Evolutionary conservation across 139 green algal species (phyloP), one percentile per base, ranked within the genome.

Genomic region (Coccomyxa sp.): DNA sequence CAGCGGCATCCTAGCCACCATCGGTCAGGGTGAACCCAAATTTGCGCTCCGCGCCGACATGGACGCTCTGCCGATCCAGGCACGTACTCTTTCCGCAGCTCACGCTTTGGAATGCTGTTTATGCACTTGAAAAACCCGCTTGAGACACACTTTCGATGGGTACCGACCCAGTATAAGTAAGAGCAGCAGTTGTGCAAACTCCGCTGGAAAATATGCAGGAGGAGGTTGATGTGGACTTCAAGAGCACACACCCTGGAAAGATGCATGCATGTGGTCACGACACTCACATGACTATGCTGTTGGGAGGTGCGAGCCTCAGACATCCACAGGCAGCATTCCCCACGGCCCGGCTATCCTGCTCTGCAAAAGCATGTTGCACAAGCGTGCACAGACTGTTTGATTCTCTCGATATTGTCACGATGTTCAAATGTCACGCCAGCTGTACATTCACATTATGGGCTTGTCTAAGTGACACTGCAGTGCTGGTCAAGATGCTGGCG

Each of bases 231-330:
- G 79, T 76, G 0, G 51, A 79, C 9, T 82, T 28, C 77, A 85
- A 79, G 85, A 85, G 81, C 81, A 83, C 79, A 25, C n/a, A 76
- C 23, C 28, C 85, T 0, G 91, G 90, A 38, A 78, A 79, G 32
- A 98, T 97, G 94, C 95, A 98, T 87, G 95, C 95, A 25, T 98
- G 96, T 82, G 95, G 94, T 4, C 96, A 98, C 82, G 95, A 98
- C 57, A 81, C 63, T 27, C 83, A 86, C 78, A 85, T 82, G 63
- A 80, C 84, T 12, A 87, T 87, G 84, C 80, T 87, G 80, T 76
- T 87, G 17, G 71, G 71, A 51, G 71, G 71, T 77, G 71, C 12
- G 27, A 51, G 7, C 63, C 9, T 71, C 63, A 71, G 4, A 71
- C 21, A 21, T 71, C 9, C 38, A 51, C 38, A 51, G 38, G 38